These are phyloP conservation scores for Boechera stricta DNA, from an alignment of 345 rosid species.

Conservation along the genomic window DNA sequence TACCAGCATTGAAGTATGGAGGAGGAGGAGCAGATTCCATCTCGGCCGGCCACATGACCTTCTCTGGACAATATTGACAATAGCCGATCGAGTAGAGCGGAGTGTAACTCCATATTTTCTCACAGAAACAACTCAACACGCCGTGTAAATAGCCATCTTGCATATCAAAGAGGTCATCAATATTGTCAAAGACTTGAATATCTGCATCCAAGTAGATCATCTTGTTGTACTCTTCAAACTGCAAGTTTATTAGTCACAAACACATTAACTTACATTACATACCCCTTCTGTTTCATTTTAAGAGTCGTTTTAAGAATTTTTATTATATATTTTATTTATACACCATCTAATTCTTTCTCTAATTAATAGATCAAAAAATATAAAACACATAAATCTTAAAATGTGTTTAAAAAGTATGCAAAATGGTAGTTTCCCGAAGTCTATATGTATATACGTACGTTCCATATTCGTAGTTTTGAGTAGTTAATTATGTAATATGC, in stretches of 20 bases:
- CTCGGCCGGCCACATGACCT: constrained; percentile 57
- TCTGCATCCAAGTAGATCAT: constrained; percentile 76
- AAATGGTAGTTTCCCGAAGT: too few species aligned
- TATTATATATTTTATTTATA: too few species aligned
- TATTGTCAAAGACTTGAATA: constrained; percentile 73
- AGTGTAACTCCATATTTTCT: constrained; percentile 67
- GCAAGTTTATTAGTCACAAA: background rate
- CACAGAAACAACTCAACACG: constrained; percentile 75
- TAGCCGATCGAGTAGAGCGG: constrained; percentile 58
- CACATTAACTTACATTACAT: background rate
- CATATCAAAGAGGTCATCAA: constrained; percentile 68
- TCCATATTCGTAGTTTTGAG: constrained; percentile 33
- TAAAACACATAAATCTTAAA: too few species aligned
- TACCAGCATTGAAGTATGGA: constrained; percentile 75
- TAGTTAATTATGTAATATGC: constrained; percentile 34
- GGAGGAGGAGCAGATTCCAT: constrained; percentile 64
- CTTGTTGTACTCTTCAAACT: constrained; percentile 72
- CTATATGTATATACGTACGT: background rate
- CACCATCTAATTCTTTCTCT: too few species aligned
- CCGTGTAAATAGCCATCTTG: constrained; percentile 68
- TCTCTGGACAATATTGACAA: constrained; percentile 72
- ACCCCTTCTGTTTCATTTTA: too few species aligned
- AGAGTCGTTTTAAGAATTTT: too few species aligned
- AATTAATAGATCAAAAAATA: background rate
- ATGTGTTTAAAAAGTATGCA: too few species aligned